Conservation (phyloP, 1,284 basidiomycete species). For the Wallemia mellicola region DNA sequence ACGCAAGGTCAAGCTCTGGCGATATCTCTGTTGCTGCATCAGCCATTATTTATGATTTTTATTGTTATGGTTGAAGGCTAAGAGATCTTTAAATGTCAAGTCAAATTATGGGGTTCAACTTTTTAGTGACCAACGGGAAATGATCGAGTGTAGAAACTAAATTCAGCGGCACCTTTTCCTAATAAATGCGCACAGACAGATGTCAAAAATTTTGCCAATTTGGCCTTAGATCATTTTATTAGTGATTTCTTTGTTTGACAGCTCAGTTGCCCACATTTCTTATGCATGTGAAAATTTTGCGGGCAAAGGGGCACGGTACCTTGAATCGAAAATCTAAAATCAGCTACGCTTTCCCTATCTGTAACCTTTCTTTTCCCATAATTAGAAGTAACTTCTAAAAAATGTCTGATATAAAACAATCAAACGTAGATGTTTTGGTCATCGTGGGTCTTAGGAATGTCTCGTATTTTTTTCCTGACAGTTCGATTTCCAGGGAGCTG, state of each 20-base stretch:
- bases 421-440: constrained; percentile 1
- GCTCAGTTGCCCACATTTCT: background rate
- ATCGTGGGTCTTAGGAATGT: background rate
- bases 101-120: background rate
- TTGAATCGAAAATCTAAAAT: background rate
- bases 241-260: background rate
- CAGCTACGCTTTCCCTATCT: too few relatives aligned
- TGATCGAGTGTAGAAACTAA: too few relatives aligned
- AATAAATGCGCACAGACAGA: too few relatives aligned
- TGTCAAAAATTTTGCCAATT: too few relatives aligned
- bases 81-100: background rate
- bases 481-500: constrained; percentile 19
- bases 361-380: background rate
- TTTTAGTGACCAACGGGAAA: too few relatives aligned
- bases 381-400: background rate
- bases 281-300: background rate
- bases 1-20: background rate
- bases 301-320: background rate
- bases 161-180: too few relatives aligned
- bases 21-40: too few relatives aligned
- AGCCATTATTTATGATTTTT: background rate
- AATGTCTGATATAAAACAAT: background rate
- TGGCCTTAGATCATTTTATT: background rate
- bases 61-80: background rate
- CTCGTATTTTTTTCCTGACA: background rate